Percentiles rank a stretch among this genome's conserved stretches.
These are phyloP conservation scores for Cladosporium cucumerinum DNA, from an alignment of 2,329 filamentous ascomycete genomes.

Conservation along the genomic window DNA sequence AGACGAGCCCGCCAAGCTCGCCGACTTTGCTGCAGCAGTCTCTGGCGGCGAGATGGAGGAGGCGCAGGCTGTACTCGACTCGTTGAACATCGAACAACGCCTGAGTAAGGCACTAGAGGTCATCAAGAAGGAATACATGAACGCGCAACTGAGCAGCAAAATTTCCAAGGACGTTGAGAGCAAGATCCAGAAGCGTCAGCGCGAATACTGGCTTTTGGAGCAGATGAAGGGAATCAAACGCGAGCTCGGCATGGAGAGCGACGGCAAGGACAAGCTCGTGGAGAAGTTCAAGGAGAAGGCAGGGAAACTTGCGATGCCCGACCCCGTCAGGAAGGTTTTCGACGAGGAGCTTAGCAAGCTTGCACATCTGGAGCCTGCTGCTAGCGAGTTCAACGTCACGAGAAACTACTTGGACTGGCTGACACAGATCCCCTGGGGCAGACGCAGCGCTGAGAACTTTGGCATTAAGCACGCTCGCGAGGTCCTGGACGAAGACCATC, in stretches of 20 bases:
- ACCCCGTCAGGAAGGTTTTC: slow-evolving; percentile 94
- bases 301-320: slow-evolving; percentile 90
- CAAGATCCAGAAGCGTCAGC: slow-evolving; percentile 94
- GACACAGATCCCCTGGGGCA: slow-evolving; percentile 96
- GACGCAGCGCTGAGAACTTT: slow-evolving; percentile 94
- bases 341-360: slow-evolving; percentile 98
- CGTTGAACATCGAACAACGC: slow-evolving; percentile 85
- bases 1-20: slow-evolving; percentile 89
- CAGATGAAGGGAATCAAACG: slow-evolving; percentile 98
- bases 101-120: slow-evolving; percentile 88
- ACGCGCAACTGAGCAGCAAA: slow-evolving; percentile 92
- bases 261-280: slow-evolving; percentile 96
- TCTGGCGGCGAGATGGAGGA: slow-evolving; percentile 91
- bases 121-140: slow-evolving; percentile 97
- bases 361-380: slow-evolving; percentile 88
- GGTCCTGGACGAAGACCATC: slow-evolving; percentile 93
- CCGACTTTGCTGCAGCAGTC: slow-evolving; percentile 94
- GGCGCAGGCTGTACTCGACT: slow-evolving; percentile 84
- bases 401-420: slow-evolving; percentile 98
- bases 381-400: slow-evolving; percentile 97
- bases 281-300: slow-evolving; percentile 98
- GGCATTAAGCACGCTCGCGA: slow-evolving; percentile 85
- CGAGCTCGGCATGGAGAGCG: slow-evolving; percentile 92
- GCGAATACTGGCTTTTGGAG: slow-evolving; percentile 98
- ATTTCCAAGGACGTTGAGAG: slow-evolving; percentile 97